Base-by-base conservation (phyloP, 2,329 filamentous ascomycete species). In the Fusarium nisikadoi region DNA sequence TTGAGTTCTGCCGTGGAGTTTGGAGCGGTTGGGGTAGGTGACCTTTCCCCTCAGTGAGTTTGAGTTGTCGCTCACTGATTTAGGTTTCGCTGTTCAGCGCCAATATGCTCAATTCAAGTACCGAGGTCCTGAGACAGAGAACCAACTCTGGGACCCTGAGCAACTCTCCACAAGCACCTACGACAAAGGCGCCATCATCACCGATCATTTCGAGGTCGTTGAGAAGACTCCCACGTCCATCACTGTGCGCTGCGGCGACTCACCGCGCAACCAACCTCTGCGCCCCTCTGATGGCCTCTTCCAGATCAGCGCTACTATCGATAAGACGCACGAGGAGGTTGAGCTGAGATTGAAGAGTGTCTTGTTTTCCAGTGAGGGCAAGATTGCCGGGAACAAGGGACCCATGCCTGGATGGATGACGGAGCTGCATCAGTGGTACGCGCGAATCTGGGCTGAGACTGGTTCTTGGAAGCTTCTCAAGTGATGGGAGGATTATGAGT, bases 161-260 rank as follows among this genome's bases (percentile, higher is more conserved):
- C 84, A 90, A 56, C 85, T 93, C 4, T 79, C 84, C 10, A 74
- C 80, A n/a, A 89, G 84, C 63, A 84, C 73, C 14, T 93, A 93
- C 77, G 86, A 90, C 25, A 83, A 86, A 42, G 91, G 91, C 38
- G 92, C 91, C 2, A 78, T 84, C 43, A 87, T 93, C 63, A 92
- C 89, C 6, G 90, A 93, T 77, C 91, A 93, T 79, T 93, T 93
- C 76, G 90, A 93, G 79, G 90, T 93, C 0, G 82, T 93, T 2
- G 87, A 90, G 58, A 91, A 91, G 81, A 90, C 87, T 0, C 82
- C 87, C 1, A 85, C 84, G 11, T 83, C 85, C 16, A 90, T 93
- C 65, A 85, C 89, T 2, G 85, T 93, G 27, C 88, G 91, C 27
- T 91, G 89, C 72, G 91, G 91, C 20, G 91, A 91, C 69, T 88